Base-by-base conservation (phyloP, 108 stramenopile genomes). In the Nitzschia sp. region DNA sequence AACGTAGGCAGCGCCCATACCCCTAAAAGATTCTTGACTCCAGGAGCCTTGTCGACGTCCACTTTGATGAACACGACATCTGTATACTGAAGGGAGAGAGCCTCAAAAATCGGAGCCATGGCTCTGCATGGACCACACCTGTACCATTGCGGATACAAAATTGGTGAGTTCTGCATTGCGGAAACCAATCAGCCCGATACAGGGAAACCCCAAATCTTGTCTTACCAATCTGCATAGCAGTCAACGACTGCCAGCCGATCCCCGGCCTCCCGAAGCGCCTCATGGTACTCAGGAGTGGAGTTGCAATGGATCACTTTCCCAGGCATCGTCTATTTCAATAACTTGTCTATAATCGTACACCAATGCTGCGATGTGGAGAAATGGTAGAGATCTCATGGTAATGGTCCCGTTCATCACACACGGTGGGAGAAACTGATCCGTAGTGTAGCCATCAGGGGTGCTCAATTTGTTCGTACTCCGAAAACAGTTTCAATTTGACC, bases 1-100 rank as follows among this genome's bases (percentile, higher is more conserved):
- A 85, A 88, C 0, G 84, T 84, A n/a, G 87, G 84, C 76, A 88
- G 72, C 26, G 82, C 82, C 47, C 73, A 71, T 13, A 85, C 76
- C 0, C 60, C 49, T 35, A 70, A 45, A 5, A 72, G 65, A 19
- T 34, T 24, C 60, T 78, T 75, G 42, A 81, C 59, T 0, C 58
- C 38, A 0, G 82, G 73, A 26, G 64, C 70, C 45, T 73, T 47
- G 53, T 87, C 87, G 6, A 81, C 78, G 49, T 85, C 84, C 11
- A 85, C 80, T 64, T 85, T 84, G 59, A 85, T 46, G 45, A 88
- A 88, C 15, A 76, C 61, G 0, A 64, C 56, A 13, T 82, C 34
- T 2, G 64, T 55, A 63, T 73, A 62, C 54, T 71, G 54, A 18
- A 53, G 59, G 24, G 77, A 62, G 27, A 83, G 60, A 11, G 63